These are phyloP conservation scores for Wickerhamiella kazuoi DNA, from an alignment of 805 yeast genomes.

Conservation along the genomic window DNA sequence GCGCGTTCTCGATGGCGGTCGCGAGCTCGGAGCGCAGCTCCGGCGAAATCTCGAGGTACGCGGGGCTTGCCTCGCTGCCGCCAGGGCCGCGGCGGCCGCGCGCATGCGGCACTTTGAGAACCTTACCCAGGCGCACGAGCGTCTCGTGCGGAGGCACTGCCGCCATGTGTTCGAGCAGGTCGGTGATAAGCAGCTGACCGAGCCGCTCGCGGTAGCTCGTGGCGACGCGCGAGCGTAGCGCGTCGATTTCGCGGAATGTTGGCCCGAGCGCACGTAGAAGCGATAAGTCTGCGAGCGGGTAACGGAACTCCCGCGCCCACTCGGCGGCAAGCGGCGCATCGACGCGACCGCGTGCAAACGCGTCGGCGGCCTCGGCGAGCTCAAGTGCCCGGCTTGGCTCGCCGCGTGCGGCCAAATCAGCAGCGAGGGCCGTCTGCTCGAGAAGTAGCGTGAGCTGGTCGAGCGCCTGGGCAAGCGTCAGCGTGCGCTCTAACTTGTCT, in stretches of 20 bases:
- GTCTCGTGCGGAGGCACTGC: constrained; percentile 32
- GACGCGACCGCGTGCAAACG: constrained; percentile 23
- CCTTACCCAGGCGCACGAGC: constrained; percentile 29
- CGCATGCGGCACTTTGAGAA: constrained; percentile 10
- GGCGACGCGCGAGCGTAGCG: constrained; percentile 26
- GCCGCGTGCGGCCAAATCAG: constrained; percentile 24
- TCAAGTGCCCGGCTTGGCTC: constrained; percentile 39
- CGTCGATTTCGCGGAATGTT: background rate
- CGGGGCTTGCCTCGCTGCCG: constrained; percentile 16
- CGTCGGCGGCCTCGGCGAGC: constrained; percentile 38
- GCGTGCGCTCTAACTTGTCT: constrained; percentile 24
- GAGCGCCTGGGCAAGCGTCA: constrained; percentile 31
- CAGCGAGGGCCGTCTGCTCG: constrained; percentile 33
- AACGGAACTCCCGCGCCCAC: background rate
- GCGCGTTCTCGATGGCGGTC: constrained; percentile 35
- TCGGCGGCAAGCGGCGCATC: background rate
- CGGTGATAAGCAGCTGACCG: constrained; percentile 36
- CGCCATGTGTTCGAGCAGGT: constrained; percentile 41
- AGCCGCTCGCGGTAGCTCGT: constrained; percentile 46
- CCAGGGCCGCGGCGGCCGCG: background rate
- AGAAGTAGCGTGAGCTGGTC: constrained; percentile 33
- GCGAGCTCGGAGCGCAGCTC: constrained; percentile 28
- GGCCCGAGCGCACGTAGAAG: constrained; percentile 1
- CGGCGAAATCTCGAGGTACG: constrained; percentile 25
- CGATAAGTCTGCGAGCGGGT: constrained; percentile 1